Evolutionary conservation across 106 monocot species (phyloP).

Genomic region (Xerophyta viscosa): DNA sequence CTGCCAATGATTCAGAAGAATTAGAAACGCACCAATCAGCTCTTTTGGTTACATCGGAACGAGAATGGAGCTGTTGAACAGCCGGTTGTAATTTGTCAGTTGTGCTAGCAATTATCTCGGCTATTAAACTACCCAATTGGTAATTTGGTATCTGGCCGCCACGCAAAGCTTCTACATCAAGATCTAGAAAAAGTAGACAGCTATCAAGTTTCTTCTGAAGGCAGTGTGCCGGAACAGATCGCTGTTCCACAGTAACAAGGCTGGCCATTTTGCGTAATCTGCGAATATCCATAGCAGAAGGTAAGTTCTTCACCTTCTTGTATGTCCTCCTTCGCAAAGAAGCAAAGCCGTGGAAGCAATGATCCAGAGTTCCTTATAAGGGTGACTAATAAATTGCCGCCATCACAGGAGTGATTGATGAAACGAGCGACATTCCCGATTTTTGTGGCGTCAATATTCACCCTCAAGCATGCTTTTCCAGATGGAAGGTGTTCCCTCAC

Average conservation of each 20-base stretch:
- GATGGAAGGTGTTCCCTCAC: conserved; percentile 93
- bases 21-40: too few relatives aligned
- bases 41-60: too few relatives aligned
- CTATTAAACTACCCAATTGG: too few relatives aligned
- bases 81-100: too few relatives aligned
- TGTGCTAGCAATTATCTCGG: too few relatives aligned
- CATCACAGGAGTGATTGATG: conserved; percentile 91
- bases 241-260: conserved; percentile 72
- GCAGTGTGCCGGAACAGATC: conserved; percentile 49
- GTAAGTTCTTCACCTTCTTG: conserved; percentile 64
- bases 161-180: too few relatives aligned
- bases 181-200: background rate
- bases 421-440: conserved; percentile 80
- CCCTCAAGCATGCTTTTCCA: conserved; percentile 67
- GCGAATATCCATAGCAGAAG: conserved; percentile 65
- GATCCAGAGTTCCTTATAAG: conserved; percentile 70
- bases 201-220: conserved; percentile 81
- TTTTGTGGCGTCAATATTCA: conserved; percentile 83
- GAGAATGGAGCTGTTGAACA: too few relatives aligned
- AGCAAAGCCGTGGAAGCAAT: conserved; percentile 74
- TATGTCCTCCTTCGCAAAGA: conserved; percentile 68
- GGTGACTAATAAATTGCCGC: conserved; percentile 57
- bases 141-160: too few relatives aligned
- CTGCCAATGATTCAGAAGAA: too few relatives aligned
- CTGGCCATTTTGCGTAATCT: conserved; percentile 14